Evolutionary conservation across 2,329 filamentous ascomycete species (phyloP).

Genomic region (Microsporum canis): DNA sequence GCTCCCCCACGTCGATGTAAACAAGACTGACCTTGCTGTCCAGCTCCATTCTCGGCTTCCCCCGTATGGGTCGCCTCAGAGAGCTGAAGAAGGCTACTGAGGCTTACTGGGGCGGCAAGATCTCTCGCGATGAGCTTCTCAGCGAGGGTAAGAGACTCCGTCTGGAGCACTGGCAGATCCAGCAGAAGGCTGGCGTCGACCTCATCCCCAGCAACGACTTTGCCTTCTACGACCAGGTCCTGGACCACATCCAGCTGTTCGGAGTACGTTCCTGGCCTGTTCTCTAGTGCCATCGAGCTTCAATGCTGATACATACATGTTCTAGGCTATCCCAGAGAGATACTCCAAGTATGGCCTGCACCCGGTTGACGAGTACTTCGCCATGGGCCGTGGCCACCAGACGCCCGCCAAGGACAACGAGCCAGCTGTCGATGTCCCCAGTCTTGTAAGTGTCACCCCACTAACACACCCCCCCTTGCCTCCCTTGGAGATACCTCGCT

Average conservation of each 20-base stretch:
- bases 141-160: slow-evolving; percentile 94
- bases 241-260: slow-evolving; percentile 97
- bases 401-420: slow-evolving; percentile 51
- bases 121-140: slow-evolving; percentile 81
- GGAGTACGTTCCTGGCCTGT: slow-evolving; percentile 50
- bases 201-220: slow-evolving; percentile 99
- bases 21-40: slow-evolving; percentile 7
- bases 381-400: slow-evolving; percentile 98
- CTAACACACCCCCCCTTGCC: background rate
- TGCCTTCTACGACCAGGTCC: slow-evolving; percentile 94
- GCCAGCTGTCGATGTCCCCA: slow-evolving; percentile 68
- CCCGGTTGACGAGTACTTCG: slow-evolving; percentile 93
- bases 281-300: slow-evolving; percentile 1
- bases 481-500: slow-evolving; percentile 13
- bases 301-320: background rate
- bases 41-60: slow-evolving; percentile 85
- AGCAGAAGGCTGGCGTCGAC: slow-evolving; percentile 95
- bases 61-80: slow-evolving; percentile 95
- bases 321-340: slow-evolving; percentile 74
- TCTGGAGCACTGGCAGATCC: slow-evolving; percentile 97
- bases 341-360: slow-evolving; percentile 86
- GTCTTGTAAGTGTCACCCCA: slow-evolving; percentile 44
- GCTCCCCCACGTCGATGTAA: background rate
- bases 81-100: slow-evolving; percentile 99
- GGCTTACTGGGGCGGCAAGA: slow-evolving; percentile 92